Base-by-base conservation (phyloP, 352 stramenopile species). In the Pythium volutum region DNA sequence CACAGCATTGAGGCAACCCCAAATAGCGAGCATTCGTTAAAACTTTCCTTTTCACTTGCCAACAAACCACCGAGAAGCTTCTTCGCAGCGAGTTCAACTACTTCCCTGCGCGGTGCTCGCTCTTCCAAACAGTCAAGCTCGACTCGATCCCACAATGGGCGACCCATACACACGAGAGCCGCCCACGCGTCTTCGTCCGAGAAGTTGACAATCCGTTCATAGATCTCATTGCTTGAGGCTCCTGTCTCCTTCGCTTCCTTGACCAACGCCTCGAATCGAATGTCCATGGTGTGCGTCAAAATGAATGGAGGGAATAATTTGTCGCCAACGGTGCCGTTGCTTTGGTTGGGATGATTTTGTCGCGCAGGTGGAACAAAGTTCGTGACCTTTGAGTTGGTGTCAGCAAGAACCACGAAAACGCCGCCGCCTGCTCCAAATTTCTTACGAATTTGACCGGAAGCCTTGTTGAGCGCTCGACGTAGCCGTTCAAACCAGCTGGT, bases 261-360 rank as follows among this genome's bases (percentile, higher is more conserved):
- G 3, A 33, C 12, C 9, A 34, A 4, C 0, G 22, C 26, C 3
- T 51, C 23, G 15, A 49, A 25, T 55, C 39, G 27, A 62, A 64
- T 29, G 39, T 76, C 62, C 58, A 76, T 73, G 11, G 66, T 71
- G 1, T 67, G 29, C 0, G 65, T 80, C 68, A 87, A 71, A 55
- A 88, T 51, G 56, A 89, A 84, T 60, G 79, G 71, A 61, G 84
- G 78, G 72, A 89, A 76, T 4, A 59, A 20, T 10, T n/a, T n/a
- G 8, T 36, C 31, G 12, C 31, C 12, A 9, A 33, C 31, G 8
- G 9, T 36, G 31, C 12, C 8, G 9, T 36, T 11, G 31, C 9
- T 11, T 36, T 36, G 31, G 9, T 11, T 36, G 29, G 29, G 9
- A 33, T 36, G 31, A 14, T 7, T 11, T n/a, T n/a, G n/a, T n/a